Base-by-base conservation (phyloP, 1,284 basidiomycete species). In the Trametes polyzona region DNA sequence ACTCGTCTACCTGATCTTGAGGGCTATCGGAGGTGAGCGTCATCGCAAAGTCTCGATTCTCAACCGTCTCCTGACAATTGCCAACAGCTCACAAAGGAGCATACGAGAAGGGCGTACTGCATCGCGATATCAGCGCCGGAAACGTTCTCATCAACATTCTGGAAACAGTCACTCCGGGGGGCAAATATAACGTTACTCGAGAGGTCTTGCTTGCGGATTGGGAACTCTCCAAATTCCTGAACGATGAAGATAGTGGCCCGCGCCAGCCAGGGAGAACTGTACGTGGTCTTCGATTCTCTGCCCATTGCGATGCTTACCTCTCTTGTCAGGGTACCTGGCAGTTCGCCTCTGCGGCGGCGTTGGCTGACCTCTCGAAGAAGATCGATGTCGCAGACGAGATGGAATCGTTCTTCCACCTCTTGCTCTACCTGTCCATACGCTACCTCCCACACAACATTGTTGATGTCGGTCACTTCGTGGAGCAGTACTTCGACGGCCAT, bases 71-170 rank as follows among this genome's bases (percentile, higher is more conserved):
- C n/a, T n/a, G n/a, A n/a, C n/a, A n/a, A n/a, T n/a, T n/a, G n/a
- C n/a, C n/a, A n/a, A n/a, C n/a, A 58, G 59, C 59, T 0, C 59
- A 62, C 16, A 21, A 19, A 2, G 27, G 27, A n/a, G 59, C 59
- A 2, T 55, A 46, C 19, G n/a, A 35, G n/a, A 24, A 46, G 9
- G 56, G 53, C 4, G 19, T 47, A 16, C 17, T 47, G 8, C 30
- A 47, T 21, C 44, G 30, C 2, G 44, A 47, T n/a, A 26, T 47
- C 29, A 47, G 44, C 32, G 4, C 30, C 17, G 44, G 44, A 7
- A 47, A 47, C 23, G 24, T 47, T 5, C 33, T 47, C 17, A 46
- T 46, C n/a, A 8, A 46, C 19, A 6, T 26, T 21, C 14, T 17
- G 16, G 49, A 39, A n/a, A n/a, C n/a, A n/a, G n/a, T n/a, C n/a